Base-by-base conservation (phyloP, 2,329 filamentous ascomycete genomes). In the Trichophyton mentagrophytes region DNA sequence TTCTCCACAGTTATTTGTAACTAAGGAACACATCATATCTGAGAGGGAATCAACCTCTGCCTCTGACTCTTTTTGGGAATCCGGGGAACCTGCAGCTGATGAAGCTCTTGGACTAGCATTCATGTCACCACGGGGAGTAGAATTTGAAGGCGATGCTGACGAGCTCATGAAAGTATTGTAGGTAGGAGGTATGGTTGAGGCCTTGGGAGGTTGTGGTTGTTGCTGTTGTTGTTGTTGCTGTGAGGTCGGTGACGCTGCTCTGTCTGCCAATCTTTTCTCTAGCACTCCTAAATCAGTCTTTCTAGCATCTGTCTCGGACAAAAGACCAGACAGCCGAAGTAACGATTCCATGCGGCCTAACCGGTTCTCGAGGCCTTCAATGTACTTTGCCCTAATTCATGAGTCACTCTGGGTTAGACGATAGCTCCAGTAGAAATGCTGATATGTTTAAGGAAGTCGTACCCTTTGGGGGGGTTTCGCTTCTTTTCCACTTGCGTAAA, bases 401-500 rank as follows among this genome's bases (percentile, higher is more conserved):
- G 25, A 6, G 27, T 27, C 8, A 53, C 56, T 2, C 3, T 11
- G 11, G 15, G 22, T 61, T 38, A 63, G 62, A 44, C 46, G n/a
- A 40, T 25, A 13, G 40, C 36, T n/a, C 42, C 22, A 30, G 53
- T 33, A 9, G 11, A 53, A 40, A 25, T 22, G 4, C 44, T 51
- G 3, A 17, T 7, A 17, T 11, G 17, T 7, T 46, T n/a, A 25
- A 22, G 57, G 22, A 8, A 42, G 38, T 73, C 82, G 66, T 81
- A 95, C 90, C 93, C 92, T 80, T 97, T 99, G 0, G 92, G 93
- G 59, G 93, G 92, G 73, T 88, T 93, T 62, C 93, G 84, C 81
- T 99, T 99, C 85, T 99, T 99, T 78, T 99, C 93, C 42, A 97
- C 91, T 72, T 96, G 90, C 0, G 93, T 97, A 71, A 97, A 97